Conservation (phyloP, 176 grass and related monocot species). For the Oryza longistaminata region DNA sequence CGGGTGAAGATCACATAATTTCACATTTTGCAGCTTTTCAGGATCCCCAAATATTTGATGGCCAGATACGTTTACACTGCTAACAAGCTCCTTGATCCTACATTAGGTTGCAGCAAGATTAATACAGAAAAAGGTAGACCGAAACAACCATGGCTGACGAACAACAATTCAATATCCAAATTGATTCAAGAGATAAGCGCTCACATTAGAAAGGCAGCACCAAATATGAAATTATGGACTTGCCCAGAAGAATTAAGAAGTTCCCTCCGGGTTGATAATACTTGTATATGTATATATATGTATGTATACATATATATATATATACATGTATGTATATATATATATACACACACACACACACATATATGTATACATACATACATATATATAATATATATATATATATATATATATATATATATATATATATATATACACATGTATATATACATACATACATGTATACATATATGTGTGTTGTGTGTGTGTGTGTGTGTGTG, state of each 20-base stretch:
- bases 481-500: too few relatives aligned
- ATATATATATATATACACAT: too few relatives aligned
- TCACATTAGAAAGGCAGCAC: conserved; percentile 15
- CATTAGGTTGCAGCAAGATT: conserved; percentile 27
- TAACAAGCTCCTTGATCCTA: conserved; percentile 66
- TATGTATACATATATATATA: too few relatives aligned
- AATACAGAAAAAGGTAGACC: conserved; percentile 22
- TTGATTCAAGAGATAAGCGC: conserved; percentile 15
- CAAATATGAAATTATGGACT: conserved; percentile 8
- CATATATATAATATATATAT: too few relatives aligned
- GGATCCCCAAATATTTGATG: conserved; percentile 48
- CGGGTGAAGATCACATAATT: conserved; percentile 65
- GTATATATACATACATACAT: too few relatives aligned
- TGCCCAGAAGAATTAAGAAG: not conserved
- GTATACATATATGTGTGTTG: too few relatives aligned
- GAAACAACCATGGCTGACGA: not conserved
- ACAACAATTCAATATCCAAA: not conserved
- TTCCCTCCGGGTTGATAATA: too few relatives aligned
- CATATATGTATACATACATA: too few relatives aligned
- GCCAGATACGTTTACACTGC: conserved; percentile 12
- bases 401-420: too few relatives aligned
- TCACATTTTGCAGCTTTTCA: conserved; percentile 45
- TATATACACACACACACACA: too few relatives aligned
- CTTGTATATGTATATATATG: too few relatives aligned
- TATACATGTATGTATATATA: too few relatives aligned